Base-by-base conservation (phyloP, 2,329 filamentous ascomycete genomes). In the Neonectria hederae region DNA sequence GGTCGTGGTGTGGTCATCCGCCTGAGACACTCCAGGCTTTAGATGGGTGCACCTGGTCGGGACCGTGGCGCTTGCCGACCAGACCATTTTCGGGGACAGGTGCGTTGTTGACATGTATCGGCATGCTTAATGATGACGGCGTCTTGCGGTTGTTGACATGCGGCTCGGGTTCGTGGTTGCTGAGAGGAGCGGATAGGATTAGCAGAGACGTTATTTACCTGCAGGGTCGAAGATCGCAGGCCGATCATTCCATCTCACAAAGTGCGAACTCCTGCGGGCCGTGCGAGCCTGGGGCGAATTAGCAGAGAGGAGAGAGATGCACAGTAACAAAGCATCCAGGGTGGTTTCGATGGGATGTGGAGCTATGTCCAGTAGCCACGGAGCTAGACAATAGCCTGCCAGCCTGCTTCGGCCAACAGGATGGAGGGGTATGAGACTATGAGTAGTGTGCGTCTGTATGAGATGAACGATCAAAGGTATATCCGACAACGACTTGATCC, bases 1-100 rank as follows among this genome's bases (percentile, higher is more conserved):
- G 59, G 70, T 63, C 60, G 65, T 69, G 53, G 65, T 66, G 71
- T 72, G 71, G 72, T 72, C 71, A 73, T 63, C 69, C 69, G 68
- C 65, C 67, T 73, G 68, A 73, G 71, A 73, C 69, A 73, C 48
- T 48, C 68, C 61, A 71, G 63, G 69, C 59, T 63, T 42, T 54
- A 63, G 59, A 65, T 56, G 68, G 57, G 54, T 38, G 55, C 57
- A 62, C 63, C 56, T 64, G 48, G 65, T 51, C 56, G 54, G 43
- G 59, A 30, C 54, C n/a, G 63, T 68, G 68, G 69, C 71, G 66
- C 62, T 63, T 61, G 43, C 45, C 58, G 45, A 54, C 61, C 46
- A 59, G 62, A 59, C 51, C 54, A 49, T 61, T 65, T 49, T 54
- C 38, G 49, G 64, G 54, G 56, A 19, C 38, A 13, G 54, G 32